Percentiles rank a stretch among this genome's conserved stretches.
phyloP scores from a whole-genome alignment of 2,329 filamentous ascomycete genomes.

The Alternaria brassicicola region DNA sequence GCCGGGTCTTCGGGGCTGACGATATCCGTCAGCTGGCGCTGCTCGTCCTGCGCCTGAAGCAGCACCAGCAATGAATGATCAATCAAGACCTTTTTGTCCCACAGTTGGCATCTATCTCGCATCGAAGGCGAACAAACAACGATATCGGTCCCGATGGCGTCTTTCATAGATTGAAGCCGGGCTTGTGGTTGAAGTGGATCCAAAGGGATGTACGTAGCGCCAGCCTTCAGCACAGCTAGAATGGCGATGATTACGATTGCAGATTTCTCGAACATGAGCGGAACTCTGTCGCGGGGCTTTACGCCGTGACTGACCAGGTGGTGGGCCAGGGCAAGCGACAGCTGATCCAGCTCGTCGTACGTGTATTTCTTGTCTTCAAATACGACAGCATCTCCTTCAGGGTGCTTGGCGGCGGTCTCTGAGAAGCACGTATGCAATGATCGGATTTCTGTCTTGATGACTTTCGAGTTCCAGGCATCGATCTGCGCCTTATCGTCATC shows the following conservation, averaged over 20 bases:
- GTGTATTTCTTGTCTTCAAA: neutral
- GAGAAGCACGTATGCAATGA: neutral
- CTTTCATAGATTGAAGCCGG: neutral
- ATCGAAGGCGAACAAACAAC: neutral
- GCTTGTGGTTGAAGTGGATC: neutral
- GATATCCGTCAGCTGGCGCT: neutral
- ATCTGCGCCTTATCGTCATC: neutral
- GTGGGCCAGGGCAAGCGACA: neutral
- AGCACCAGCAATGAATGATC: neutral
- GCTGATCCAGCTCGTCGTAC: neutral
- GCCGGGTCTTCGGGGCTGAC: conserved; percentile 40
- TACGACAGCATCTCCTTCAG: neutral
- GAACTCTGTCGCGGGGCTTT: neutral
- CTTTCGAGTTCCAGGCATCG: neutral
- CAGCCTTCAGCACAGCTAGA: neutral
- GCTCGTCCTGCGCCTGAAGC: neutral
- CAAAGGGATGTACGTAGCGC: neutral
- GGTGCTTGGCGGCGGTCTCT: neutral
- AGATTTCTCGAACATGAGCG: neutral
- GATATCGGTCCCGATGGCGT: neutral
- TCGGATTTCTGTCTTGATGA: neutral
- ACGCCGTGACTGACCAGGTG: neutral
- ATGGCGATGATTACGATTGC: neutral
- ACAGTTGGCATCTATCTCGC: neutral
- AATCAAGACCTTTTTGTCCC: neutral